Evolutionary conservation across 2,329 filamentous ascomycete species (phyloP), one percentile per base, ranked within the genome.

Genomic region (Trichoderma sp.): DNA sequence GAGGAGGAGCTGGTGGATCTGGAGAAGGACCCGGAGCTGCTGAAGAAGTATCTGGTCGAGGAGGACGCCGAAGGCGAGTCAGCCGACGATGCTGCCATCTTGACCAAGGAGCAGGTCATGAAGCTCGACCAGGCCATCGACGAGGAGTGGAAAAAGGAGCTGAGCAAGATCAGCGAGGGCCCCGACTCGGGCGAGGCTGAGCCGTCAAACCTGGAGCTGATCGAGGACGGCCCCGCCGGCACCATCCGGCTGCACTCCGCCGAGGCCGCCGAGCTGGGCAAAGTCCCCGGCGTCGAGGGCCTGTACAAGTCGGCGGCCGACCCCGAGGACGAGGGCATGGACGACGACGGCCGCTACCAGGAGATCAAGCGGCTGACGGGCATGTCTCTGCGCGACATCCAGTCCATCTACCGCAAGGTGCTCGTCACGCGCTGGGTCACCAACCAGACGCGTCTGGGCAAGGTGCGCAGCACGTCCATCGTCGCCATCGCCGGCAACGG

Each of bases 391-490:
- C 72, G 75, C 60, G 79, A 89, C 27, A 84, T 90, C 72, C 71
- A 84, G 56, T 72, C 76, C 5, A 76, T 97, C 68, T 83, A 86
- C 68, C 81, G 87, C 71, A 97, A 96, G 84, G 84, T 86, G 57
- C 81, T 99, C 56, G 91, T 97, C 56, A 76, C 77, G 5, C 92
- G 94, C 75, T 80, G 81, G 48, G 95, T 99, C 68, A 84, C 87
- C 71, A 98, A 99, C 81, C 94, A 98, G 85, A 98, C 95, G 25
- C 92, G 94, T 83, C 88, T 99, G 80, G 95, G 95, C 77, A 99
- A 98, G 85, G 90, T 99, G 69, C 85, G 86, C 72, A 92, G 90
- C 78, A 74, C 85, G 48, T 96, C 94, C 74, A 84, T 88, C 73
- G 81, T 98, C 70, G 89, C 89, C 48, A 89, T 97, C 72, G 94